Percentiles rank a stretch among this genome's conserved stretches.
These are phyloP conservation scores for Macrophomina tecta DNA, from an alignment of 2,329 filamentous ascomycete species.

Conservation along the genomic window DNA sequence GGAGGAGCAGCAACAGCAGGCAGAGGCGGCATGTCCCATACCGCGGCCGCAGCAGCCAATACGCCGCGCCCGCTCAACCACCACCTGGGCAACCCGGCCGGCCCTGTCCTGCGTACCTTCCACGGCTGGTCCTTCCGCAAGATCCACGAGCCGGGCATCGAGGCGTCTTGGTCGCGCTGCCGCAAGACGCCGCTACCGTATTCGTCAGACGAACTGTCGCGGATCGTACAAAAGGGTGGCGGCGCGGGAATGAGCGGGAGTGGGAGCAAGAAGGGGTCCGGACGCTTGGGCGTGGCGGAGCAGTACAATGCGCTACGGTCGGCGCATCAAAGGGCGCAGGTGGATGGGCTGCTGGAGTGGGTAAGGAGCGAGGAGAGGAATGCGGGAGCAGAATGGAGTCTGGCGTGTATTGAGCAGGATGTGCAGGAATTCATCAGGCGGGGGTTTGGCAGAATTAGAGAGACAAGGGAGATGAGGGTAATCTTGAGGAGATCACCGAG, in stretches of 20 bases:
- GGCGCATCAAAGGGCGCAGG: background rate
- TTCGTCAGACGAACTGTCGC: background rate
- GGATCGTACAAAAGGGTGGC: background rate
- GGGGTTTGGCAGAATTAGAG: background rate
- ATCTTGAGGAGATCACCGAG: slow-evolving; percentile 10
- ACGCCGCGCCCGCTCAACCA: slow-evolving; percentile 3
- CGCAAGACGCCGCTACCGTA: slow-evolving; percentile 16
- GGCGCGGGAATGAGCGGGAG: background rate
- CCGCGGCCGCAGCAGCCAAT: background rate
- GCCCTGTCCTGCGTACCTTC: slow-evolving; percentile 4
- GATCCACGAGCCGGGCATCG: slow-evolving; percentile 4
- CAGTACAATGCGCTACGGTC: slow-evolving; percentile 17
- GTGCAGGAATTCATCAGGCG: background rate
- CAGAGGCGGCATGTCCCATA: background rate
- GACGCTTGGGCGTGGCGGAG: background rate
- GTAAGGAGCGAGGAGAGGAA: slow-evolving; percentile 6
- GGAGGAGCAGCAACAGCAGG: background rate
- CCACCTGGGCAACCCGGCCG: slow-evolving; percentile 1
- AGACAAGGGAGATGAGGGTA: slow-evolving; percentile 20
- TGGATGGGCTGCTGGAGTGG: slow-evolving; percentile 6
- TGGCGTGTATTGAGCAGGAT: slow-evolving; percentile 19
- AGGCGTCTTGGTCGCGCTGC: slow-evolving; percentile 9
- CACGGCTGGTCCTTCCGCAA: slow-evolving; percentile 25
- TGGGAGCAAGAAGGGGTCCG: background rate
- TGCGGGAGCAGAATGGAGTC: slow-evolving; percentile 1